These are phyloP conservation scores for Neurospora terricola DNA, from an alignment of 495 filamentous ascomycete species.

Conservation along the genomic window DNA sequence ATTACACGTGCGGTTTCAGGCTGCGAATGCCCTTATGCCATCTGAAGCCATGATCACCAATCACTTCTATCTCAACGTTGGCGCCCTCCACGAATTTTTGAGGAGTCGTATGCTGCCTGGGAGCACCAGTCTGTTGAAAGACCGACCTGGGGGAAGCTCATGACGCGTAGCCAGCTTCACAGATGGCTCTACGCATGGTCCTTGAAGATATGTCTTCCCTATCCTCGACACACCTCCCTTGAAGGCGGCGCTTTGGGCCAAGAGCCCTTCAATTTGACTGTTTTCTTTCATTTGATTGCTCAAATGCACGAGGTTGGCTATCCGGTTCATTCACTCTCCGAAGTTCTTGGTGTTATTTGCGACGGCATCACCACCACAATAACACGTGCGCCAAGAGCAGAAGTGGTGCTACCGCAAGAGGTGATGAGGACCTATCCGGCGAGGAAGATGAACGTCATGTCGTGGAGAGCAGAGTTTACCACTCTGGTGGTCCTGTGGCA, in stretches of 20 bases:
- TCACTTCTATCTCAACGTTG: constrained; percentile 11
- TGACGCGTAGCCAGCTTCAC: constrained; percentile 16
- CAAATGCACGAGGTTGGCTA: constrained; percentile 23
- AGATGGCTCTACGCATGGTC: constrained; percentile 23
- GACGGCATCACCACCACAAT: constrained; percentile 18
- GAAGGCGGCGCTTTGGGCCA: neutral
- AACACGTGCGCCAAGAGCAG: constrained; percentile 14
- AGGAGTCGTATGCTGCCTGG: constrained; percentile 13
- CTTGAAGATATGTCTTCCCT: constrained; percentile 27
- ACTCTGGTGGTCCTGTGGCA: constrained; percentile 22
- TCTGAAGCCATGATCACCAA: constrained; percentile 8
- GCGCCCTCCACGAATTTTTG: neutral
- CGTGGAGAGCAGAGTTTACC: constrained; percentile 23
- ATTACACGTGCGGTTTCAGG: constrained; percentile 12
- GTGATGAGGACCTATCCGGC: constrained; percentile 10
- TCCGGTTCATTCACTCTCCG: constrained; percentile 27
- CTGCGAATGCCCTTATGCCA: constrained; percentile 19
- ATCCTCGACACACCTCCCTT: neutral
- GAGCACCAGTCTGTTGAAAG: constrained; percentile 1
- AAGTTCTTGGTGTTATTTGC: constrained; percentile 15
- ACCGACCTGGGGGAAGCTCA: constrained; percentile 2
- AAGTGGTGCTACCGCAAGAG: neutral
- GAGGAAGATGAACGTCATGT: constrained; percentile 12
- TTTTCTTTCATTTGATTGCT: constrained; percentile 19
- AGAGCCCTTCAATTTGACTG: constrained; percentile 23